Percentiles rank a stretch among this genome's conserved stretches.
phyloP scores from a whole-genome alignment of 2,329 filamentous ascomycete genomes.

The Fusarium coffeatum region DNA sequence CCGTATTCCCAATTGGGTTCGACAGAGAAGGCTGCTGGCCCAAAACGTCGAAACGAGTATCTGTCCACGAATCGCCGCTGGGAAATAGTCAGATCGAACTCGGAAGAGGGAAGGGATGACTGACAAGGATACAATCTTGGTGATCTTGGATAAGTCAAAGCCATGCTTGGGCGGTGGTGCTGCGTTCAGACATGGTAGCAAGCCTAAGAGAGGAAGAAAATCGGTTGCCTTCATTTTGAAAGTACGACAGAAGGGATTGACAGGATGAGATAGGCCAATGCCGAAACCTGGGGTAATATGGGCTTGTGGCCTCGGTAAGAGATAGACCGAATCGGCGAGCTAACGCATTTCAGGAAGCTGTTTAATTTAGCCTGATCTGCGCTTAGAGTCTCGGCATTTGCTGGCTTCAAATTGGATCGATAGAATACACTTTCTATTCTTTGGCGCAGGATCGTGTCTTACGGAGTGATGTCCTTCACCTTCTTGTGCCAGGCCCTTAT shows the following conservation, averaged over 20 bases:
- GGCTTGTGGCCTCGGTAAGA: background rate
- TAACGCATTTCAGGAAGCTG: background rate
- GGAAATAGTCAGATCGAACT: background rate
- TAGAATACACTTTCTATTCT: accelerated
- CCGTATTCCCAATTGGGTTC: conserved; percentile 8
- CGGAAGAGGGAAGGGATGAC: accelerated
- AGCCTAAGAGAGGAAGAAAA: background rate
- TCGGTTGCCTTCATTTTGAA: background rate
- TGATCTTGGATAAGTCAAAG: background rate
- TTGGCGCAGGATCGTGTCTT: accelerated
- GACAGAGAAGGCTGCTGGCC: background rate
- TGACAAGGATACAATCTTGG: background rate
- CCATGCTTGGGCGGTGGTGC: background rate
- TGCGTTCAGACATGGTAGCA: background rate
- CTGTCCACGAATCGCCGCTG: conserved; percentile 22
- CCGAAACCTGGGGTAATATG: background rate
- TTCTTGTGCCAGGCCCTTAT: background rate
- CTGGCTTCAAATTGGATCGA: background rate
- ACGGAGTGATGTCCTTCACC: background rate
- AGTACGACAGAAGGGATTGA: background rate
- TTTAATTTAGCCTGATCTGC: background rate
- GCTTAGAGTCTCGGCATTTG: background rate
- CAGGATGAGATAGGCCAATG: background rate
- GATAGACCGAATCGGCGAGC: background rate
- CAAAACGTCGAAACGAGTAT: conserved; percentile 13